Conservation (phyloP, 352 stramenopile species). For the Phytophthora cajani region DNA sequence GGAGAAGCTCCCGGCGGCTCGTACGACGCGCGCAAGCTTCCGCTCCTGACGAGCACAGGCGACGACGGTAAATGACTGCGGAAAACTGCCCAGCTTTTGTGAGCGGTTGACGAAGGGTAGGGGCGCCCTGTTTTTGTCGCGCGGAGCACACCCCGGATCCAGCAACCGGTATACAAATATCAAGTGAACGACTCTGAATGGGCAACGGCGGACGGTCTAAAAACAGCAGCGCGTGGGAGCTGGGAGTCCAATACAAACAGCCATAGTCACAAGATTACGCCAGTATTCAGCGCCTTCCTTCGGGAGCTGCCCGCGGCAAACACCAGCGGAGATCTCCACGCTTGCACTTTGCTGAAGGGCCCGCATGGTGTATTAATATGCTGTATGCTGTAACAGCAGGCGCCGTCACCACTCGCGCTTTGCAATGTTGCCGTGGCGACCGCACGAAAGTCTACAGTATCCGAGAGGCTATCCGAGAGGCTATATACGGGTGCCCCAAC, state of each 20-base stretch:
- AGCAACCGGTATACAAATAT: conserved; percentile 12
- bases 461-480: background rate
- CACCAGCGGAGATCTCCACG: no score
- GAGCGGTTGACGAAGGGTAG: conserved; percentile 20
- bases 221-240: background rate
- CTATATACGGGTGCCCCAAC: background rate
- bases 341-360: background rate
- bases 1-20: background rate
- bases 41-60: background rate
- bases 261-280: background rate
- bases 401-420: background rate
- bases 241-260: background rate
- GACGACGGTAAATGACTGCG: conserved; percentile 29
- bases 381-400: background rate
- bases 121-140: conserved; percentile 9
- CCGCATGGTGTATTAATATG: no score
- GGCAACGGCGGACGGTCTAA: conserved; percentile 1
- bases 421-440: background rate
- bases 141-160: background rate
- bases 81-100: conserved; percentile 20
- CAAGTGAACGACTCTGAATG: conserved; percentile 3
- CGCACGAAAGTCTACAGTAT: background rate
- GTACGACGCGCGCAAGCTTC: conserved; percentile 5
- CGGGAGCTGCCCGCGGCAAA: background rate
- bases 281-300: background rate